These are phyloP conservation scores for Leptographium radiaticola DNA, from an alignment of 2,329 filamentous ascomycete species.

Conservation along the genomic window DNA sequence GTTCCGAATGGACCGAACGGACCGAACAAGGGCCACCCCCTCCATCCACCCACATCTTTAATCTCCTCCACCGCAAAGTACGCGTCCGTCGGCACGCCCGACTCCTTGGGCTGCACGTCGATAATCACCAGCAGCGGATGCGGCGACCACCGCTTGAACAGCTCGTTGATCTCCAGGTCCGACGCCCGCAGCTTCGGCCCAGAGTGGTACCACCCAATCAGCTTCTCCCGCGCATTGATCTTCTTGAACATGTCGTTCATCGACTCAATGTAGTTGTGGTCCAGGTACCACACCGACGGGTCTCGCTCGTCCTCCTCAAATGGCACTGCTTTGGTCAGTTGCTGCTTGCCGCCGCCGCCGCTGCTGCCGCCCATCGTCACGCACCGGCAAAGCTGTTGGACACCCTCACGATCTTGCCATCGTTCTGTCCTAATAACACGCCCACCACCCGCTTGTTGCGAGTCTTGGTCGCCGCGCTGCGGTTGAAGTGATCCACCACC, in stretches of 20 bases:
- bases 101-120: constrained; percentile 95
- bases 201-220: constrained; percentile 99
- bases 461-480: constrained; percentile 76
- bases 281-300: constrained; percentile 95
- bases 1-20: constrained; percentile 5
- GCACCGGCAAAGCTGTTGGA: constrained; percentile 97
- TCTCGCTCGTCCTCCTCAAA: constrained; percentile 99
- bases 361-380: too few relatives aligned
- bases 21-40: too few relatives aligned
- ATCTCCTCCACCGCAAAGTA: constrained; percentile 99
- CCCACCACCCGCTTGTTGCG: constrained; percentile 79
- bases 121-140: constrained; percentile 96
- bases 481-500: constrained; percentile 95
- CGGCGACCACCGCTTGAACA: constrained; percentile 98
- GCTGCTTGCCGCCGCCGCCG: neutral
- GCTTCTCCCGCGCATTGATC: constrained; percentile 95
- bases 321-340: constrained; percentile 41
- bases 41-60: constrained; percentile 64
- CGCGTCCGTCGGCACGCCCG: constrained; percentile 92
- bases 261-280: constrained; percentile 98
- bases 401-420: constrained; percentile 89
- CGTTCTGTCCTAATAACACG: constrained; percentile 87
- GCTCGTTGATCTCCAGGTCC: constrained; percentile 97
- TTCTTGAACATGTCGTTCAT: constrained; percentile 99
- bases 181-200: constrained; percentile 93